Conservation (phyloP, 495 filamentous ascomycete species). For the Penicillium roqueforti region DNA sequence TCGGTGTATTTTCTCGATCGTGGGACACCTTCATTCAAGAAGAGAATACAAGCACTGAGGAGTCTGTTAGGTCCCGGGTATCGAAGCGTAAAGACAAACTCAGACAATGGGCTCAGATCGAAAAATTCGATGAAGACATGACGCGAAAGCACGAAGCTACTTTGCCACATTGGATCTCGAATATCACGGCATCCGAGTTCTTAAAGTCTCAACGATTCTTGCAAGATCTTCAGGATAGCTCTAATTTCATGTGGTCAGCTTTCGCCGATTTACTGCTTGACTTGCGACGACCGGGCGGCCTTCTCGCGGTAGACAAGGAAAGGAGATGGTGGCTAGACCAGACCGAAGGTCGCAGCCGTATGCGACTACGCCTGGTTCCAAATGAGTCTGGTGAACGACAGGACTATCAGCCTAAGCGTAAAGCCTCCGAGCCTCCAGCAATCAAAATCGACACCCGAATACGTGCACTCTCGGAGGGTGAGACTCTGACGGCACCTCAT, state of each 20-base stretch:
- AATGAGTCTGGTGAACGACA: slow-evolving; percentile 63
- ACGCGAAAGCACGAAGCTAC: slow-evolving; percentile 75
- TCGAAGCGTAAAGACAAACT: slow-evolving; percentile 76
- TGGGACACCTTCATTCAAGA: slow-evolving; percentile 82
- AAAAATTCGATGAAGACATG: slow-evolving; percentile 61
- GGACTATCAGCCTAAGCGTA: slow-evolving; percentile 84
- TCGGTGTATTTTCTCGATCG: slow-evolving; percentile 65
- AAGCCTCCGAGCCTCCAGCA: slow-evolving; percentile 46
- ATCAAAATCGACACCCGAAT: slow-evolving; percentile 38
- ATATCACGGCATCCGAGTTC: slow-evolving; percentile 87
- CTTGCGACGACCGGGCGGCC: slow-evolving; percentile 68
- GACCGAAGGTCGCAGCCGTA: slow-evolving; percentile 92
- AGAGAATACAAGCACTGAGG: slow-evolving; percentile 73
- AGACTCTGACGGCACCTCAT: slow-evolving; percentile 36
- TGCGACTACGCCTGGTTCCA: slow-evolving; percentile 80
- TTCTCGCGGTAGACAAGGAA: slow-evolving; percentile 62
- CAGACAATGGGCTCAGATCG: slow-evolving; percentile 68
- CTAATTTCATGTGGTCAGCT: slow-evolving; percentile 64
- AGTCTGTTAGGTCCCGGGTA: slow-evolving; percentile 62
- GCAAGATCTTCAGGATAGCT: slow-evolving; percentile 90
- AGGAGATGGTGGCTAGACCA: slow-evolving; percentile 88
- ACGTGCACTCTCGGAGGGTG: slow-evolving; percentile 28
- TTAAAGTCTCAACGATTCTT: slow-evolving; percentile 80
- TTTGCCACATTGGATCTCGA: slow-evolving; percentile 85
- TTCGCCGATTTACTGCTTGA: slow-evolving; percentile 71